These are phyloP conservation scores for Xylariaceae sp. DNA, from an alignment of 2,329 filamentous ascomycete genomes.

Conservation along the genomic window DNA sequence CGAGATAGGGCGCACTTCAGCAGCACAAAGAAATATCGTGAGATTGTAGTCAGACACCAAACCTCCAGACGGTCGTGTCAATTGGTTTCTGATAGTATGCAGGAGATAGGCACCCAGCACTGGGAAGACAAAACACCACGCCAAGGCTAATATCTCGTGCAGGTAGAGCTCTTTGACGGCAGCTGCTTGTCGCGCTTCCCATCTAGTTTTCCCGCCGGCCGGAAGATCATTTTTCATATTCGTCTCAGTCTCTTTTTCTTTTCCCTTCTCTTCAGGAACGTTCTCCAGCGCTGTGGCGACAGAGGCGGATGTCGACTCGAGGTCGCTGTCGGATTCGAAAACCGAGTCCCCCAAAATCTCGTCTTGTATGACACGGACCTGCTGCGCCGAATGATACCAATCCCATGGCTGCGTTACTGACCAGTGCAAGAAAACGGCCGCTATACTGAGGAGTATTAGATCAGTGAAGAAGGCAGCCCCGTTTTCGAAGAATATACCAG, in stretches of 20 bases:
- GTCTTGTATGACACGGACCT: slow-evolving; percentile 59
- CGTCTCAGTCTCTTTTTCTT: slow-evolving; percentile 14
- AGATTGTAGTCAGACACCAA: slow-evolving; percentile 93
- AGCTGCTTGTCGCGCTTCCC: slow-evolving; percentile 41
- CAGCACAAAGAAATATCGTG: slow-evolving; percentile 85
- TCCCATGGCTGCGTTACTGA: slow-evolving; percentile 88
- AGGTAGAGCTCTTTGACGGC: slow-evolving; percentile 70
- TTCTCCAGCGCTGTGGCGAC: slow-evolving; percentile 46
- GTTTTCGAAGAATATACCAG: slow-evolving; percentile 83
- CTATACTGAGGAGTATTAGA: slow-evolving; percentile 78
- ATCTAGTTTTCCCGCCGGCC: slow-evolving; percentile 22
- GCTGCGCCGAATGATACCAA: slow-evolving; percentile 77
- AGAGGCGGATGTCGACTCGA: slow-evolving; percentile 39
- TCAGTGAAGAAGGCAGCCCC: slow-evolving; percentile 86
- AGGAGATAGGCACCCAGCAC: slow-evolving; percentile 82
- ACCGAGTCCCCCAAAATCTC: slow-evolving; percentile 50
- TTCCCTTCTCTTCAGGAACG: slow-evolving; percentile 53
- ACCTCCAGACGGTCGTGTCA: slow-evolving; percentile 83
- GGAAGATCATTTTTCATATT: slow-evolving; percentile 17
- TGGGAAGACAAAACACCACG: slow-evolving; percentile 81
- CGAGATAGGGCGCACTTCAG: slow-evolving; percentile 82
- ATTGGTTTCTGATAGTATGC: slow-evolving; percentile 78
- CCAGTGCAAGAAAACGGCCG: slow-evolving; percentile 90
- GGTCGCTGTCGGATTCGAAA: slow-evolving; percentile 55
- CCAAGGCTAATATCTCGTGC: slow-evolving; percentile 77